Evolutionary conservation across 2,329 filamentous ascomycete genomes (phyloP).

Genomic region (Cadophora malorum): DNA sequence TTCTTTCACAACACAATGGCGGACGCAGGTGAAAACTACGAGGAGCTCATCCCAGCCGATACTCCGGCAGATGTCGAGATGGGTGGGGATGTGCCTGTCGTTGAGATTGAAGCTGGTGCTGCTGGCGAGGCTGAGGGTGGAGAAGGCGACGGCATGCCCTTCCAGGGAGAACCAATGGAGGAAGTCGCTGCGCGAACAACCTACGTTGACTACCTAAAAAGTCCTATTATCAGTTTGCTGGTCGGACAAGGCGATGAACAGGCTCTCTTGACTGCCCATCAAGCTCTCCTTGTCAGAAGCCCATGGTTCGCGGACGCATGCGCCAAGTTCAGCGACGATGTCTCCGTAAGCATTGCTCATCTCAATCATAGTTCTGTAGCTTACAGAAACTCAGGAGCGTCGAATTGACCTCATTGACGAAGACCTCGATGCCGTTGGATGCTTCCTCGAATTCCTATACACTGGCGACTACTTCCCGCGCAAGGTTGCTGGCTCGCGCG

Average conservation of each 20-base stretch:
- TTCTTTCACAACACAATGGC: slow-evolving; percentile 33
- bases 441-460: slow-evolving; percentile 84
- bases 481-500: slow-evolving; percentile 65
- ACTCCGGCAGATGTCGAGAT: slow-evolving; percentile 41
- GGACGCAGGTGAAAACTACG: slow-evolving; percentile 31
- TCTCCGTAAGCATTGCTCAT: slow-evolving; percentile 56
- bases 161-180: slow-evolving; percentile 36
- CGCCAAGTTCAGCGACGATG: slow-evolving; percentile 64
- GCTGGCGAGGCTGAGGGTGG: not conserved
- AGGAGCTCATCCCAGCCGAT: slow-evolving; percentile 27
- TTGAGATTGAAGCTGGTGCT: slow-evolving; percentile 39
- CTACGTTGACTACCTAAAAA: slow-evolving; percentile 68
- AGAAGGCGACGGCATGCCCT: slow-evolving; percentile 33
- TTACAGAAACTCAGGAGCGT: slow-evolving; percentile 55
- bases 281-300: slow-evolving; percentile 75
- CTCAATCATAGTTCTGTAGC: too few relatives aligned
- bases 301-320: slow-evolving; percentile 75
- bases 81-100: slow-evolving; percentile 36
- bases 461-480: slow-evolving; percentile 86
- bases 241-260: slow-evolving; percentile 65
- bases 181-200: slow-evolving; percentile 37
- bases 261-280: slow-evolving; percentile 77
- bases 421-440: slow-evolving; percentile 75
- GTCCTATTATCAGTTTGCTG: slow-evolving; percentile 72
- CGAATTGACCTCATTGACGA: slow-evolving; percentile 72